Percentiles rank a stretch among this genome's conserved stretches.
Conservation (phyloP, 306 rosid genomes). For the Neltuma alba region DNA sequence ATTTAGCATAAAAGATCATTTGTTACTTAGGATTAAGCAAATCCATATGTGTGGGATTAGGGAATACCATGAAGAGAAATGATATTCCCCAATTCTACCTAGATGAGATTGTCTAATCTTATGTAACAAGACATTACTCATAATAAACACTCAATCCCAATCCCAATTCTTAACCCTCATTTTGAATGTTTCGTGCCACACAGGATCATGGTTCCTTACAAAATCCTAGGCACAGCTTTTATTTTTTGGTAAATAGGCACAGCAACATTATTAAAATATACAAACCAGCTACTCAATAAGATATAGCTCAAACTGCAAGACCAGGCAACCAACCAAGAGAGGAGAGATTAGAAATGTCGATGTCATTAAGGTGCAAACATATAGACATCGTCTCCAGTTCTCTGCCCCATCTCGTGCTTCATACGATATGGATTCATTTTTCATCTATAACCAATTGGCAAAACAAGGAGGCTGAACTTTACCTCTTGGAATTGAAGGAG, state of each 20-base stretch:
- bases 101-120: too few relatives aligned
- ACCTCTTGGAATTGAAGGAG: constrained; percentile 58
- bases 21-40: too few relatives aligned
- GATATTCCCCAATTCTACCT: too few relatives aligned
- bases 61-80: too few relatives aligned
- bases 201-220: neutral
- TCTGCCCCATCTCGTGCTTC: constrained; percentile 10
- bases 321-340: neutral
- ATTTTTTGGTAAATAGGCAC: too few relatives aligned
- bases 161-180: too few relatives aligned
- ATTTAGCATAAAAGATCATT: too few relatives aligned
- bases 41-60: too few relatives aligned
- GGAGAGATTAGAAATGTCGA: constrained; percentile 7
- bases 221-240: constrained; percentile 1
- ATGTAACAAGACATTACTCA: too few relatives aligned
- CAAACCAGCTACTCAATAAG: constrained; percentile 1
- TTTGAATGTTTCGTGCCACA: too few relatives aligned
- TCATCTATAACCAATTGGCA: neutral
- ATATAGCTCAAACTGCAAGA: constrained; percentile 21
- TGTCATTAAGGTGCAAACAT: neutral
- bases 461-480: constrained; percentile 21
- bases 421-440: constrained; percentile 9
- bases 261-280: neutral
- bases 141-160: too few relatives aligned
- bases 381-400: neutral